These are phyloP conservation scores for Chiua virens DNA, from an alignment of 768 basidiomycete species.

Conservation along the genomic window DNA sequence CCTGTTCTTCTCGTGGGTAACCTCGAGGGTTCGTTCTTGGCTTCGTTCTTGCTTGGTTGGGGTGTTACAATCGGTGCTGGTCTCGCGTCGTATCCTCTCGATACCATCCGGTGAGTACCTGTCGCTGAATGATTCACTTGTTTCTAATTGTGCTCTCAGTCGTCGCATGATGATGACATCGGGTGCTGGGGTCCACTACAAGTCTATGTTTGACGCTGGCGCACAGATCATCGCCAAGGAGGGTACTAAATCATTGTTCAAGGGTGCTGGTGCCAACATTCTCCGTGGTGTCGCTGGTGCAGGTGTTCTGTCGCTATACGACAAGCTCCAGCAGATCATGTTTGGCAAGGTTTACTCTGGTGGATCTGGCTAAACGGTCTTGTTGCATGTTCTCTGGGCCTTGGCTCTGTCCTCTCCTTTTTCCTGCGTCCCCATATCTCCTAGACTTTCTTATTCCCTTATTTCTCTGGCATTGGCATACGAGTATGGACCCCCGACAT, in stretches of 20 bases:
- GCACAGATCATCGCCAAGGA: conserved; percentile 95
- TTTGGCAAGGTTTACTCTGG: conserved; percentile 99
- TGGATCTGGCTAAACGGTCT: conserved; percentile 46
- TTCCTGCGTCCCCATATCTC: conserved; percentile 22
- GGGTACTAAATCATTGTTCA: conserved; percentile 94
- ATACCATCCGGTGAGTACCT: conserved; percentile 71
- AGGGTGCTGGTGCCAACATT: conserved; percentile 95
- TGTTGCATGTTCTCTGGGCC: conserved; percentile 22
- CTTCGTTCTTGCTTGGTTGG: conserved; percentile 97
- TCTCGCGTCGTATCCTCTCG: conserved; percentile 95
- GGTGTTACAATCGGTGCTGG: conserved; percentile 99
- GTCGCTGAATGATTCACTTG: background rate
- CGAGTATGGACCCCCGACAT: conserved; percentile 23
- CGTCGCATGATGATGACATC: conserved; percentile 99
- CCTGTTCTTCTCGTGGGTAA: conserved; percentile 96
- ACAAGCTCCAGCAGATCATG: conserved; percentile 94
- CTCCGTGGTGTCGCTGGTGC: conserved; percentile 99
- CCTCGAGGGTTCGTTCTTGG: conserved; percentile 94
- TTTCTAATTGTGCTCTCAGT: conserved; percentile 46
- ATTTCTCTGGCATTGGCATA: conserved; percentile 18
- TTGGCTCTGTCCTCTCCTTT: conserved; percentile 33
- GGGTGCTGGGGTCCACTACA: conserved; percentile 93
- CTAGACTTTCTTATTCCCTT: conserved; percentile 36
- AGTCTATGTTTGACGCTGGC: conserved; percentile 97
- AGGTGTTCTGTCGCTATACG: conserved; percentile 98